phyloP scores from a whole-genome alignment of 2,329 filamentous ascomycete species.

The Cercospora brassicicola region DNA sequence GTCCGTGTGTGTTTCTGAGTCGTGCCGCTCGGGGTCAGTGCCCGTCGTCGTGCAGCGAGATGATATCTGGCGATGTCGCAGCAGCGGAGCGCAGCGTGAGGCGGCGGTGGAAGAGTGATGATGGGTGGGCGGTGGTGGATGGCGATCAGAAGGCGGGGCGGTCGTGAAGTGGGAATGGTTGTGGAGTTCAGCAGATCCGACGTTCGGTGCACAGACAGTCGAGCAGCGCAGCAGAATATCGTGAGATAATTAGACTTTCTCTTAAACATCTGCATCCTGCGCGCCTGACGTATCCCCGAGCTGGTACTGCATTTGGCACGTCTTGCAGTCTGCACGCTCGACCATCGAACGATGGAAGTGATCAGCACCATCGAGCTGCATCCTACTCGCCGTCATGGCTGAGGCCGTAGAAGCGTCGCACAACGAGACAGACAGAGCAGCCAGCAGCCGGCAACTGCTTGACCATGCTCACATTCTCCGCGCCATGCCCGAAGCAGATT shows the following conservation, averaged over 20 bases:
- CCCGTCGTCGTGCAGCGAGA: neutral
- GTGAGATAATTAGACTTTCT: neutral
- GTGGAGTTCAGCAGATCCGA: neutral
- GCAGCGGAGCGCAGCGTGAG: neutral
- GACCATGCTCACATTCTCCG: neutral
- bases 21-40: neutral
- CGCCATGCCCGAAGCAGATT: slow-evolving; percentile 1
- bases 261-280: neutral
- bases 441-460: neutral
- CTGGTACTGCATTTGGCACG: neutral
- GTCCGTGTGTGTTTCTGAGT: neutral
- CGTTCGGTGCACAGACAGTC: neutral
- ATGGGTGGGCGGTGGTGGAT: neutral
- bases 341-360: neutral
- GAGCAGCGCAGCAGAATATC: neutral
- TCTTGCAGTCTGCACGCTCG: neutral
- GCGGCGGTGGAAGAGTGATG: neutral
- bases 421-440: neutral
- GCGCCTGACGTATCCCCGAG: neutral
- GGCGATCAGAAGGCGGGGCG: neutral
- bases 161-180: neutral
- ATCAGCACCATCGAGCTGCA: neutral
- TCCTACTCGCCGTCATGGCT: neutral
- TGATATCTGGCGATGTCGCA: neutral
- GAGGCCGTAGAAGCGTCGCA: neutral